These are phyloP conservation scores for Sarocladium kiliense DNA, from an alignment of 2,329 filamentous ascomycete genomes.

Conservation along the genomic window DNA sequence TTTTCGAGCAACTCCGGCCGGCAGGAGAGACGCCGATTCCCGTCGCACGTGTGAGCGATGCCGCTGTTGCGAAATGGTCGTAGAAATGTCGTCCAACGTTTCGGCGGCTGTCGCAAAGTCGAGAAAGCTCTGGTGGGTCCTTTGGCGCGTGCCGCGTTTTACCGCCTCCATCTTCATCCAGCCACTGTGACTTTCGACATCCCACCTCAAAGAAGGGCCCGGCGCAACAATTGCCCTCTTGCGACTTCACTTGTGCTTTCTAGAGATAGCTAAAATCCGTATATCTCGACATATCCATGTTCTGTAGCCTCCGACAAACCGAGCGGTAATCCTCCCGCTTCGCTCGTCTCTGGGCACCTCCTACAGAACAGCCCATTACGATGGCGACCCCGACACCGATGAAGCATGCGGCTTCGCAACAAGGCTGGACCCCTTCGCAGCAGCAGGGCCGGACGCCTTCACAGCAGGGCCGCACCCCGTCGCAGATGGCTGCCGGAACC, in stretches of 20 bases:
- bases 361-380: constrained; percentile 9
- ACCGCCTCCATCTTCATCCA: neutral
- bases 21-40: neutral
- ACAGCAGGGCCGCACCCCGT: constrained; percentile 45
- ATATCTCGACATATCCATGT: too few relatives aligned
- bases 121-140: constrained; percentile 5
- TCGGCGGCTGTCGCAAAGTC: neutral
- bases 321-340: neutral
- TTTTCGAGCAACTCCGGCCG: neutral
- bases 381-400: constrained; percentile 49
- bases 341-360: neutral
- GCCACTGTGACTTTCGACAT: neutral
- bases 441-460: constrained; percentile 45
- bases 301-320: neutral
- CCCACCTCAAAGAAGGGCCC: neutral
- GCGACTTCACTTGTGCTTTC: neutral
- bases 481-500: constrained; percentile 50
- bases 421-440: constrained; percentile 43
- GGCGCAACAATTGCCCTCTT: neutral
- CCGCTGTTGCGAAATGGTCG: neutral
- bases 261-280: too few relatives aligned
- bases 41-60: neutral
- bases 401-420: constrained; percentile 39
- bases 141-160: neutral
- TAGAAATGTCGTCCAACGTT: neutral